Evolutionary conservation across 768 basidiomycete genomes (phyloP).

Genomic region (Leccinum barrowsii): DNA sequence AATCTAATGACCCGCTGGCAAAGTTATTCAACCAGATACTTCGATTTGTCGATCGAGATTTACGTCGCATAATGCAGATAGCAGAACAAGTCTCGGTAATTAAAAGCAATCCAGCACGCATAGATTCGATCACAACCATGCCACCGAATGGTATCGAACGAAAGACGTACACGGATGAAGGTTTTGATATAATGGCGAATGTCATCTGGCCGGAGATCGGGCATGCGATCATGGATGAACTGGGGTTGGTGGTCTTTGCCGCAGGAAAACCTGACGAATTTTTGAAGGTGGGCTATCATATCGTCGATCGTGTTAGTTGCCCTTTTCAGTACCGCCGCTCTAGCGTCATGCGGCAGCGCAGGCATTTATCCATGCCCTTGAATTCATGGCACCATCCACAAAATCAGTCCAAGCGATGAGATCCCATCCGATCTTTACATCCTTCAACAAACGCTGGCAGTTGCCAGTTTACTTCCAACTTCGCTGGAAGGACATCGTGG

Average conservation of each 20-base stretch:
- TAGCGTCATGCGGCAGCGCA: slow-evolving; percentile 86
- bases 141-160: slow-evolving; percentile 3
- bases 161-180: slow-evolving; percentile 23
- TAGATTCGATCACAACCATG: slow-evolving; percentile 2
- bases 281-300: slow-evolving; percentile 57
- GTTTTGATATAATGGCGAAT: slow-evolving; percentile 83
- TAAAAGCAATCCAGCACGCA: slow-evolving; percentile 38
- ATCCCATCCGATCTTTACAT: slow-evolving; percentile 58
- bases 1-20: slow-evolving; percentile 64
- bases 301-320: not conserved
- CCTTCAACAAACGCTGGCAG: slow-evolving; percentile 90
- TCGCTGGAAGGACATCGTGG: slow-evolving; percentile 92
- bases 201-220: slow-evolving; percentile 89
- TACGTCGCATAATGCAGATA: slow-evolving; percentile 70
- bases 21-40: slow-evolving; percentile 79
- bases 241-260: slow-evolving; percentile 84
- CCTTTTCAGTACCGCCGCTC: not conserved
- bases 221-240: slow-evolving; percentile 74
- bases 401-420: slow-evolving; percentile 71
- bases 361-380: slow-evolving; percentile 78
- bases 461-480: slow-evolving; percentile 96
- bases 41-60: slow-evolving; percentile 73
- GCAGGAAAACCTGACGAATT: slow-evolving; percentile 89
- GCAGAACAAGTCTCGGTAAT: slow-evolving; percentile 60
- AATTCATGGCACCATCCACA: slow-evolving; percentile 75